These are phyloP conservation scores for Mycena filopes DNA, from an alignment of 768 basidiomycete species.

Conservation along the genomic window DNA sequence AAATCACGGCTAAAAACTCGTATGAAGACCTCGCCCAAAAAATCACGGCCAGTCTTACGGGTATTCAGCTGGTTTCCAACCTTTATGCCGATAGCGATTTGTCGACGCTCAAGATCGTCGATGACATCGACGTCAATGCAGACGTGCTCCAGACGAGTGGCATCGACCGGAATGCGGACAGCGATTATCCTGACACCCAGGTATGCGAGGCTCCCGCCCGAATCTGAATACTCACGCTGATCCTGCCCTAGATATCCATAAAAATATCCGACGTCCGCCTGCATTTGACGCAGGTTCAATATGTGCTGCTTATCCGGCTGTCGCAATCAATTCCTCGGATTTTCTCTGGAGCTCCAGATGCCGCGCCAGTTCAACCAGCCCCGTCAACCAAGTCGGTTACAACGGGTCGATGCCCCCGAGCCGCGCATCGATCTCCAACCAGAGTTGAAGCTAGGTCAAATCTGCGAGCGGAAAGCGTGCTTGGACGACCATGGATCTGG, in stretches of 20 bases:
- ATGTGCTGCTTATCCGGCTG: conserved; percentile 73
- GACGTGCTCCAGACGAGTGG: conserved; percentile 72
- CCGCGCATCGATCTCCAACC: conserved; percentile 62
- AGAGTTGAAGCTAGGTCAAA: conserved; percentile 58
- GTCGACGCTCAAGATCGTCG: conserved; percentile 84
- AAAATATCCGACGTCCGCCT: conserved; percentile 87
- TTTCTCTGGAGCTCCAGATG: conserved; percentile 61
- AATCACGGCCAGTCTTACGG: conserved; percentile 79
- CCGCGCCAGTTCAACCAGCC: conserved; percentile 43
- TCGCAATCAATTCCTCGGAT: conserved; percentile 76
- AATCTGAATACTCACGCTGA: background rate
- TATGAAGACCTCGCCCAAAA: conserved; percentile 68
- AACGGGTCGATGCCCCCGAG: conserved; percentile 20
- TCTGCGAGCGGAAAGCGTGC: conserved; percentile 41
- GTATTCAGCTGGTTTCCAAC: conserved; percentile 85
- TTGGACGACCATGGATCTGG: conserved; percentile 79
- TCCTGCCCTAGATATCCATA: conserved; percentile 66
- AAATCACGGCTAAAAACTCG: conserved; percentile 84
- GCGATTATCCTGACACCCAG: conserved; percentile 76
- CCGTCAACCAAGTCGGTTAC: conserved; percentile 31
- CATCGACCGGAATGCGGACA: conserved; percentile 62
- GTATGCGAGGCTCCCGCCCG: conserved; percentile 51
- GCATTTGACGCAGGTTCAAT: conserved; percentile 87
- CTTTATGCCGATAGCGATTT: conserved; percentile 59
- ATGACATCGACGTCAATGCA: conserved; percentile 83